Evolutionary conservation across 306 rosid species (phyloP), one percentile per base, ranked within the genome.

Genomic region (Biancaea sappan): DNA sequence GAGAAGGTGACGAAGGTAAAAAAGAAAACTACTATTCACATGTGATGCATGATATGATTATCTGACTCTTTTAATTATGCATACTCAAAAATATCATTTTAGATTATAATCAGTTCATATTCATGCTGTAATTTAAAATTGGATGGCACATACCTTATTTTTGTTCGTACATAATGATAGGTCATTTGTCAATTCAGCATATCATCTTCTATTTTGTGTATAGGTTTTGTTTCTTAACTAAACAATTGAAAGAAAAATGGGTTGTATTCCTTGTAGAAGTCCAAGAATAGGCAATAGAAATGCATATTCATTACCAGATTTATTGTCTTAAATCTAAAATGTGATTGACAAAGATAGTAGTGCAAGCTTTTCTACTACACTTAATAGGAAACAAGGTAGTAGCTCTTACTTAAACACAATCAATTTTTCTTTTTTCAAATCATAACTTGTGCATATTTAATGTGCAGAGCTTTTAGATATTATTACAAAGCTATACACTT

Each of bases 1-100:
- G 62, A 25, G 18, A 38, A 14, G 77, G 82, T n/a, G 73, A 87
- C 8, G 91, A 87, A 78, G 98, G 96, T 90, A 83, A 82, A 9
- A 0, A 63, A n/a, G n/a, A 3, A 25, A 16, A 46, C 34, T 54
- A 15, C 22, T 78, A 4, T 48, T 3, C 29, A 24, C 24, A 72
- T 52, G 7, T 72, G 34, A n/a, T n/a, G 22, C 24, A 0, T 48
- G 15, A 12, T 71, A 29, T 62, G 25, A 4, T 47, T 73, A 2
- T 57, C 11, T 77, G 43, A 64, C 43, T 26, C 53, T 14, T 76
- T 60, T 8, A 72, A 66, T 58, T 38, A 4, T 46, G 8, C 61
- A 60, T 50, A 40, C 29, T 32, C 6, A 3, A 50, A 19, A 11
- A 46, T 47, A 25, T 46, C 22, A 24, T 77, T 59, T 25, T 34